Conservation (phyloP, 1,284 basidiomycete genomes). For the Psilocybe mexicana region DNA sequence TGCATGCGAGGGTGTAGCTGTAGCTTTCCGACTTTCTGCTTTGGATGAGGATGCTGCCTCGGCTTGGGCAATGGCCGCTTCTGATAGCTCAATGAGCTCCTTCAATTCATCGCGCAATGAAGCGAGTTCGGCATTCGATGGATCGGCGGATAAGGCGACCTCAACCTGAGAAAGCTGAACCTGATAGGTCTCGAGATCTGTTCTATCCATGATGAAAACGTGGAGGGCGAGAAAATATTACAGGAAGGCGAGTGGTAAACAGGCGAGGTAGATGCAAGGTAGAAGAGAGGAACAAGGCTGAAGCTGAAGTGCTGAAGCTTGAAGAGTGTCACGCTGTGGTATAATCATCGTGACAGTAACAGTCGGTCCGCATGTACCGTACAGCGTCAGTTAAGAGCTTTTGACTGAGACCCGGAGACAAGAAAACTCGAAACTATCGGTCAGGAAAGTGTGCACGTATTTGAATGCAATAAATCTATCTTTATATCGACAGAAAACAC, state of each 20-base stretch:
- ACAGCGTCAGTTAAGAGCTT: no score
- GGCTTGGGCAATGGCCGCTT: conserved; percentile 70
- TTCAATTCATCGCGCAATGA: conserved; percentile 83
- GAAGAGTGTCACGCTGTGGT: background rate
- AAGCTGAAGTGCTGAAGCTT: background rate
- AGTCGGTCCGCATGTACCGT: background rate
- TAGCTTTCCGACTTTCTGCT: conserved; percentile 57
- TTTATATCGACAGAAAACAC: no score
- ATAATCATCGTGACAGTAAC: background rate
- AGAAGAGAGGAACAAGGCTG: background rate
- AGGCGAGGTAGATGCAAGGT: background rate
- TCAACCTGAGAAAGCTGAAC: conserved; percentile 91
- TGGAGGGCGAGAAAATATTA: background rate
- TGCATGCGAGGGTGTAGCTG: conserved; percentile 48
- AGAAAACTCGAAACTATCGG: background rate
- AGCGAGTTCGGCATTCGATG: conserved; percentile 75
- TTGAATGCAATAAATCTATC: background rate
- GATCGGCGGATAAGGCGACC: conserved; percentile 81
- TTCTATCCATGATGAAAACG: conserved; percentile 56
- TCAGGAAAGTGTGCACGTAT: background rate
- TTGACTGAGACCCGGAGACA: no score
- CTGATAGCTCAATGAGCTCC: conserved; percentile 88
- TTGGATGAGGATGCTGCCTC: conserved; percentile 63
- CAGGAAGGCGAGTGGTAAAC: conserved; percentile 3
- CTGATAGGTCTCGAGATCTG: conserved; percentile 87